These are phyloP conservation scores for Excoecaria cochinchinensis DNA, from an alignment of 345 rosid genomes.

Conservation along the genomic window DNA sequence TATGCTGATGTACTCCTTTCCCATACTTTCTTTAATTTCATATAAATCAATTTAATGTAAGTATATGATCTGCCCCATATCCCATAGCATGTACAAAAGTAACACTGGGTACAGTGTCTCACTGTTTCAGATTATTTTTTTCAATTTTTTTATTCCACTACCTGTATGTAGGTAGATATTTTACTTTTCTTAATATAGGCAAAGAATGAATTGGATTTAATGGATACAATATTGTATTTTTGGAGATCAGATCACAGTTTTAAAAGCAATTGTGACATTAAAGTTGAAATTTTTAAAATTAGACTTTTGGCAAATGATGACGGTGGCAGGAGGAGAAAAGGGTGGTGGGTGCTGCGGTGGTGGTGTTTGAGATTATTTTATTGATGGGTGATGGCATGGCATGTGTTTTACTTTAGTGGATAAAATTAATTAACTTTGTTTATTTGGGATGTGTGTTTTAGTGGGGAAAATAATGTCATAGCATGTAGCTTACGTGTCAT, in stretches of 20 bases:
- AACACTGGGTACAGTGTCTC: slow-evolving; percentile 5
- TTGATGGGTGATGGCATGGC: slow-evolving; percentile 2
- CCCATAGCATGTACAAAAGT: background rate
- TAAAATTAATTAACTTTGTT: background rate
- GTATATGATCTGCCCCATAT: slow-evolving; percentile 8
- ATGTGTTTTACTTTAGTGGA: background rate
- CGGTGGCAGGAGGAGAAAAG: background rate
- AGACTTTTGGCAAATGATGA: slow-evolving; percentile 1
- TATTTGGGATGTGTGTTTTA: background rate
- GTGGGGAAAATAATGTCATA: background rate
- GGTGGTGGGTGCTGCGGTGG: background rate
- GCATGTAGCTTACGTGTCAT: slow-evolving; percentile 11
- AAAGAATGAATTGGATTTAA: background rate
- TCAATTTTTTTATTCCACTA: background rate
- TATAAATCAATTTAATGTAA: background rate
- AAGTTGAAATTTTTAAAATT: too few species aligned
- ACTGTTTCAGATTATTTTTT: background rate
- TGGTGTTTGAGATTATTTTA: background rate
- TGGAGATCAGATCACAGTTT: background rate
- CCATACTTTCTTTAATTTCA: slow-evolving; percentile 7
- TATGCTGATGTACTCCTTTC: slow-evolving; percentile 11
- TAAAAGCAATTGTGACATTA: too few species aligned
- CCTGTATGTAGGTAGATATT: background rate
- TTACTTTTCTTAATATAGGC: background rate
- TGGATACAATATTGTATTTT: too few species aligned